These are phyloP conservation scores for Annulohypoxylon stygium DNA, from an alignment of 495 filamentous ascomycete genomes.

Conservation along the genomic window DNA sequence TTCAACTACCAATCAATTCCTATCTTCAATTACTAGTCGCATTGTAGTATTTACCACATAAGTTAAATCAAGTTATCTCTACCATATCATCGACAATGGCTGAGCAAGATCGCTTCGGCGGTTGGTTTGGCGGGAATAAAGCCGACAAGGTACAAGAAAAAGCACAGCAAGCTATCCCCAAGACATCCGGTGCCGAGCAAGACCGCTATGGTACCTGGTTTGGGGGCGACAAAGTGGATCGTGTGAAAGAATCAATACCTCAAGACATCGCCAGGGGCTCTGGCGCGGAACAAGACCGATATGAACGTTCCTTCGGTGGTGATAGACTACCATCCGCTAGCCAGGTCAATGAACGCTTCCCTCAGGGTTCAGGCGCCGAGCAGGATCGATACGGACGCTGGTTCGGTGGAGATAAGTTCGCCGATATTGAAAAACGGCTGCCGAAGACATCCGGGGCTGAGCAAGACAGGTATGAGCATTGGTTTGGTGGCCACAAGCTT, in stretches of 20 bases:
- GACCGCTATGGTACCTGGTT: slow-evolving; percentile 37
- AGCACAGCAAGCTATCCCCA: slow-evolving; percentile 21
- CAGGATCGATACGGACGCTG: slow-evolving; percentile 38
- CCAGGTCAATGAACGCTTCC: slow-evolving; percentile 6
- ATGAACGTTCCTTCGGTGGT: slow-evolving; percentile 37
- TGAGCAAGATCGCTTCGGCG: slow-evolving; percentile 36
- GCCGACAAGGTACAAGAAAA: slow-evolving; percentile 39
- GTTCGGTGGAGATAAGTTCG: slow-evolving; percentile 42
- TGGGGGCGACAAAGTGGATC: slow-evolving; percentile 34
- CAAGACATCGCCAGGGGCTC: slow-evolving; percentile 1
- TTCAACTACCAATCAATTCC: slow-evolving; percentile 2
- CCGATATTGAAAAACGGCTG: slow-evolving; percentile 32
- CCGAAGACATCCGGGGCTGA: slow-evolving; percentile 42
- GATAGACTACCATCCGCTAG: slow-evolving; percentile 33
- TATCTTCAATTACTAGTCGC: not conserved
- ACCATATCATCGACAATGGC: slow-evolving; percentile 32
- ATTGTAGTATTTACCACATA: not conserved
- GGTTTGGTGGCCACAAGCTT: slow-evolving; percentile 43
- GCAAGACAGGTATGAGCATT: slow-evolving; percentile 45
- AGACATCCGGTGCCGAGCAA: slow-evolving; percentile 34
- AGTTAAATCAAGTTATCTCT: not conserved
- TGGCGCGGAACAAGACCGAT: slow-evolving; percentile 40
- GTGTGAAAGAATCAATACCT: slow-evolving; percentile 27
- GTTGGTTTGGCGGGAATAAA: slow-evolving; percentile 42
- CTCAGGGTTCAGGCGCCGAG: slow-evolving; percentile 29